Conservation (phyloP, 2,329 filamentous ascomycete species). For the Leptodontidium sp. region DNA sequence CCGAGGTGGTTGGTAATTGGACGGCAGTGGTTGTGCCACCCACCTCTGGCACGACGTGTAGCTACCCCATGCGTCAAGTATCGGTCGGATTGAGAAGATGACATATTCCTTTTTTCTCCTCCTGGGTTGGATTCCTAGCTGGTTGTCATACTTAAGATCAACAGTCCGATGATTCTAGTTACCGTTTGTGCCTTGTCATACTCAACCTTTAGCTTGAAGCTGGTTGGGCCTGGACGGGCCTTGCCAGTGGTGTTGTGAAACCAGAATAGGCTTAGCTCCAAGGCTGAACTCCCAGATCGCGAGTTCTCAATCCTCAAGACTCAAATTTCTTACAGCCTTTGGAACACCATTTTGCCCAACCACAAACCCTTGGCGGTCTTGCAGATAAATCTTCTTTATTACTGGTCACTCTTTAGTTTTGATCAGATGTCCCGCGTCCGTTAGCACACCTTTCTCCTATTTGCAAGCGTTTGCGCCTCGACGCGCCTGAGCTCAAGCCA, state of each 20-base stretch:
- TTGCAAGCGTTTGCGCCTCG: slow-evolving; percentile 26
- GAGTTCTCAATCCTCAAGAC: background rate
- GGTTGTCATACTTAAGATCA: too few species aligned
- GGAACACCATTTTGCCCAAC: background rate
- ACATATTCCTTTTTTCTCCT: too few species aligned
- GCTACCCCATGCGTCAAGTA: too few species aligned
- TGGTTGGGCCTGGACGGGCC: background rate
- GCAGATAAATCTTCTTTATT: background rate
- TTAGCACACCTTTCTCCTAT: slow-evolving; percentile 15
- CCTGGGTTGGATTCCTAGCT: too few species aligned
- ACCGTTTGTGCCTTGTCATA: background rate
- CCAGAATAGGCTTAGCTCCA: slow-evolving; percentile 7
- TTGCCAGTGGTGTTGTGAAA: background rate
- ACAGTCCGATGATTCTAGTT: too few species aligned
- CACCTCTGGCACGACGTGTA: too few species aligned
- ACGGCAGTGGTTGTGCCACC: too few species aligned
- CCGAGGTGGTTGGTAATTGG: too few species aligned
- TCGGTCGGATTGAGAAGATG: too few species aligned
- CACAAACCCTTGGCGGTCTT: background rate
- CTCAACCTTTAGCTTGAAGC: background rate
- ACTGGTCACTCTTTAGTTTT: background rate
- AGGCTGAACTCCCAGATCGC: slow-evolving; percentile 7
- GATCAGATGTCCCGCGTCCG: slow-evolving; percentile 29
- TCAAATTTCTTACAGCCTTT: slow-evolving; percentile 4
- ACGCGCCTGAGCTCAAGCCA: slow-evolving; percentile 30